Conservation (phyloP, 2,329 filamentous ascomycete genomes). For the Alternaria gaisen region DNA sequence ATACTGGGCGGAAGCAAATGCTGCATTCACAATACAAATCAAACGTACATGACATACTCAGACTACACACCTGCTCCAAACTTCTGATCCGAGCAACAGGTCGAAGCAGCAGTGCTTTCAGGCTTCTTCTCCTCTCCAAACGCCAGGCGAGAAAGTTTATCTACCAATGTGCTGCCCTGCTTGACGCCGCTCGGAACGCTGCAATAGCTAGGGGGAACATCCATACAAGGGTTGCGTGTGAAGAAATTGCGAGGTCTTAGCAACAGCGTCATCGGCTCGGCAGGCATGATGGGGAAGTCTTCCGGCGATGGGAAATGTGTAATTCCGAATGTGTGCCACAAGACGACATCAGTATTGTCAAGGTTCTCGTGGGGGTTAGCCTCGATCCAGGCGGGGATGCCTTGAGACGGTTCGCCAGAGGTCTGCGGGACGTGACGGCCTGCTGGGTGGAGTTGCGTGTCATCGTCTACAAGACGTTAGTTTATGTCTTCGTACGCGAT, state of each 20-base stretch:
- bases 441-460: slow-evolving; percentile 84
- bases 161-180: slow-evolving; percentile 57
- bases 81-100: slow-evolving; percentile 30
- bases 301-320: slow-evolving; percentile 90
- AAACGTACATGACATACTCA: neutral
- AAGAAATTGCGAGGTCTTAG: slow-evolving; percentile 86
- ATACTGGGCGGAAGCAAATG: fast-evolving
- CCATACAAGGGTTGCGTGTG: slow-evolving; percentile 77
- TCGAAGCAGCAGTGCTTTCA: slow-evolving; percentile 12
- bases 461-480: slow-evolving; percentile 65
- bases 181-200: slow-evolving; percentile 75
- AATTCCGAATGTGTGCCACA: slow-evolving; percentile 94
- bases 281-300: slow-evolving; percentile 92
- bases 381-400: slow-evolving; percentile 78
- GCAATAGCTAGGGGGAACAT: slow-evolving; percentile 80
- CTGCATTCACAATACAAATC: neutral
- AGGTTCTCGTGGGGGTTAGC: slow-evolving; percentile 73
- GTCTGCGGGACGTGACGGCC: slow-evolving; percentile 90
- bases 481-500: neutral
- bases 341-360: slow-evolving; percentile 83
- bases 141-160: slow-evolving; percentile 61
- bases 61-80: slow-evolving; percentile 30
- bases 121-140: slow-evolving; percentile 52
- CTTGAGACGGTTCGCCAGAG: slow-evolving; percentile 77
- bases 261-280: slow-evolving; percentile 78